Percentiles rank a stretch among this genome's conserved stretches.
Conservation (phyloP, 1,284 basidiomycete species). For the Hemileia vastatrix region DNA sequence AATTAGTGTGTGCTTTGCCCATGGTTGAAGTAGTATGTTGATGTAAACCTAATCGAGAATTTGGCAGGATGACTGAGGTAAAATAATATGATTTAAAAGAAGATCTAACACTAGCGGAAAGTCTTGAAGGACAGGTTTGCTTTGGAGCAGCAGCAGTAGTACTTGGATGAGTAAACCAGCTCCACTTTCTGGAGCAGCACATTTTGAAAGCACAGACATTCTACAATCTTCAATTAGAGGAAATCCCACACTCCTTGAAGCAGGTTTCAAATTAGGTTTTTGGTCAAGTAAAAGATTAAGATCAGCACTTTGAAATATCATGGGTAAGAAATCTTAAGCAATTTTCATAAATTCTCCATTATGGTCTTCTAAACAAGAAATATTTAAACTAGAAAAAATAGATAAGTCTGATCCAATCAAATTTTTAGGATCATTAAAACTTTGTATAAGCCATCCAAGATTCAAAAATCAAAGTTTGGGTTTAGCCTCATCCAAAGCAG, state of each 20-base stretch:
- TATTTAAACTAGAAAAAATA: conserved; percentile 58
- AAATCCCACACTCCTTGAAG: conserved; percentile 69
- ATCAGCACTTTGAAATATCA: conserved; percentile 65
- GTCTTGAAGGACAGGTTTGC: conserved; percentile 24
- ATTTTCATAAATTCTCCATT: conserved; percentile 83
- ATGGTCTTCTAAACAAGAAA: conserved; percentile 80
- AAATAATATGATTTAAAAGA: conserved; percentile 40
- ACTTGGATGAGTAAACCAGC: conserved; percentile 8
- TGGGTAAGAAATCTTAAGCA: conserved; percentile 69
- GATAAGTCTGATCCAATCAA: conserved; percentile 78
- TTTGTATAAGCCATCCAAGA: conserved; percentile 71
- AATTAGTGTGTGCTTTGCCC: conserved; percentile 37
- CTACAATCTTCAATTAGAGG: conserved; percentile 70
- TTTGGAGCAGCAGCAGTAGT: conserved; percentile 33
- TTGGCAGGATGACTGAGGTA: conserved; percentile 27
- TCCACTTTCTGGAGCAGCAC: conserved; percentile 20
- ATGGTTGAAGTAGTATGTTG: conserved; percentile 37
- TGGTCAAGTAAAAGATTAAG: conserved; percentile 78
- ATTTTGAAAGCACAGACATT: neutral
- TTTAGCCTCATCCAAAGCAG: conserved; percentile 74
- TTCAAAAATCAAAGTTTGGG: conserved; percentile 76
- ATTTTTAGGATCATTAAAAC: conserved; percentile 58
- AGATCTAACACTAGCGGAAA: conserved; percentile 29
- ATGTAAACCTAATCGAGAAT: conserved; percentile 28
- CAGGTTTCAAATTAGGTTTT: conserved; percentile 76